Percentiles rank a stretch among this genome's conserved stretches.
These are phyloP conservation scores for Suhomyces bolitotheri DNA, from an alignment of 1,139 yeast species.

Conservation along the genomic window DNA sequence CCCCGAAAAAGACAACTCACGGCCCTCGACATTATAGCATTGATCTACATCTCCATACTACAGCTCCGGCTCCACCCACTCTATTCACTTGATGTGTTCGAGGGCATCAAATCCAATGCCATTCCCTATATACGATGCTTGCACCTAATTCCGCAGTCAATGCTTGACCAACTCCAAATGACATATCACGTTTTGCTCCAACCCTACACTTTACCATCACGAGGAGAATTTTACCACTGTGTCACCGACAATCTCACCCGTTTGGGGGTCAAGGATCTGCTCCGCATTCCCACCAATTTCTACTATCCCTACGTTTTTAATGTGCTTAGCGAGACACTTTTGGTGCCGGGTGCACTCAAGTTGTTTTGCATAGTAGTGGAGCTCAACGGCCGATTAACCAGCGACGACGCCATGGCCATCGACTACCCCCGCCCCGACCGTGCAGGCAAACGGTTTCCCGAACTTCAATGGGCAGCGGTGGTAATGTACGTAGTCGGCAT, in stretches of 20 bases:
- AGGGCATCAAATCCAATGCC: conserved; percentile 30
- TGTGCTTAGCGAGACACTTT: conserved; percentile 26
- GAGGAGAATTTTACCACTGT: conserved; percentile 27
- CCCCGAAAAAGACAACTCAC: conserved; percentile 3
- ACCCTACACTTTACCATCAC: conserved; percentile 31
- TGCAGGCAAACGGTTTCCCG: conserved; percentile 25
- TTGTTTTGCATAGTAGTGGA: conserved; percentile 24
- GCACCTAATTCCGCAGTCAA: conserved; percentile 29
- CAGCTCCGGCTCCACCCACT: conserved; percentile 38
- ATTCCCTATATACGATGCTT: conserved; percentile 41
- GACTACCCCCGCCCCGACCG: conserved; percentile 3
- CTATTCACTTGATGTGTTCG: conserved; percentile 36
- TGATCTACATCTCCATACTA: conserved; percentile 41
- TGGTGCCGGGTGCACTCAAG: conserved; percentile 36
- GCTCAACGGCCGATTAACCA: conserved; percentile 12
- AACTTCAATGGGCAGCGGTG: conserved; percentile 27
- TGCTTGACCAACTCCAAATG: conserved; percentile 27
- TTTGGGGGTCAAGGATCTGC: conserved; percentile 1
- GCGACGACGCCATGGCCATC: conserved; percentile 4
- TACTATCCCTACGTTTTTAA: conserved; percentile 40
- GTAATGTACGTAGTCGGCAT: conserved; percentile 30
- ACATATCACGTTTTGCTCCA: conserved; percentile 27
- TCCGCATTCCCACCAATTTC: conserved; percentile 22
- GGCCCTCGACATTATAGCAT: conserved; percentile 29
- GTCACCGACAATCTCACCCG: conserved; percentile 11